Conservation (phyloP, 176 grass and related monocot genomes). For the Thinopyrum elongatum region DNA sequence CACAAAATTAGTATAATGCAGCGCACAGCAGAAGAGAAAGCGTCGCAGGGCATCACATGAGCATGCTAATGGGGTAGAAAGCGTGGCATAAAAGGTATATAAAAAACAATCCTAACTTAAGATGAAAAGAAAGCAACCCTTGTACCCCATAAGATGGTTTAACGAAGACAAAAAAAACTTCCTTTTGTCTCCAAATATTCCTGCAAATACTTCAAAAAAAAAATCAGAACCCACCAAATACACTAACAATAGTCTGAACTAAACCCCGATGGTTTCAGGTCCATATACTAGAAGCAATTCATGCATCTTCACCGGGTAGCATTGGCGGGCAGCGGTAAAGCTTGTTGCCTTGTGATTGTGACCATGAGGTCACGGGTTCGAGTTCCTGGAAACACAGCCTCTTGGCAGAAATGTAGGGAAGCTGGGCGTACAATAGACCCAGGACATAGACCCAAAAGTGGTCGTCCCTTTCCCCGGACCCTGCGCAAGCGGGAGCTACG, state of each 20-base stretch:
- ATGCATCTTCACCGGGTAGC: no score
- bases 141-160: neutral
- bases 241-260: neutral
- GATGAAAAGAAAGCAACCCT: neutral
- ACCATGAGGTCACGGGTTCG: no score
- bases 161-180: neutral
- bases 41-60: neutral
- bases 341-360: no score
- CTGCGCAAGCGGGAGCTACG: no score
- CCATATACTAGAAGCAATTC: neutral
- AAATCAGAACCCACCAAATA: neutral
- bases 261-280: neutral
- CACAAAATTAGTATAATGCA: neutral
- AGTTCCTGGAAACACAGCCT: no score
- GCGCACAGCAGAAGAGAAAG: neutral
- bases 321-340: no score
- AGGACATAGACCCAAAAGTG: no score
- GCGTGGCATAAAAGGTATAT: neutral
- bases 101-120: neutral
- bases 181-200: neutral
- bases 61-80: constrained; percentile 10
- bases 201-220: constrained; percentile 4
- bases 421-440: no score
- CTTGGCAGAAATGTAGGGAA: no score
- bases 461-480: no score